Percentiles rank a stretch among this genome's conserved stretches.
These are phyloP conservation scores for Microsporum canis DNA, from an alignment of 2,329 filamentous ascomycete species.

Conservation along the genomic window DNA sequence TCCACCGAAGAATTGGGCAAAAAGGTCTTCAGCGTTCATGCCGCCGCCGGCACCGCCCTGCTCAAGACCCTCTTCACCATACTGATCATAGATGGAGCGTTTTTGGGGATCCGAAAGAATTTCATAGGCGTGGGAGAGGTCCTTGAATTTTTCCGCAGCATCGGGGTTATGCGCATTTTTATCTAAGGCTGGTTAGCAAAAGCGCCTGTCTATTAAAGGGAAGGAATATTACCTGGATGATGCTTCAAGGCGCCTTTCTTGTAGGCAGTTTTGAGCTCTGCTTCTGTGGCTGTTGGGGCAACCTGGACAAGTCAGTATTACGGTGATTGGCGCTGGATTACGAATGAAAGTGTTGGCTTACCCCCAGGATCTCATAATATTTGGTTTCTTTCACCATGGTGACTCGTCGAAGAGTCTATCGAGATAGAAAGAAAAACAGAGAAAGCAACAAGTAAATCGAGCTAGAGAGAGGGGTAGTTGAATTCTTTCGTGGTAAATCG, in stretches of 20 bases:
- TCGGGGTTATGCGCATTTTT: slow-evolving; percentile 93
- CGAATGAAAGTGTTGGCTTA: slow-evolving; percentile 20
- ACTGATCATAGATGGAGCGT: slow-evolving; percentile 86
- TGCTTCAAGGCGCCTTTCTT: slow-evolving; percentile 82
- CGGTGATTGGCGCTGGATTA: neutral
- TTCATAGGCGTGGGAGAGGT: slow-evolving; percentile 91
- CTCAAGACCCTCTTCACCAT: slow-evolving; percentile 92
- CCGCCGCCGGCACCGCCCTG: slow-evolving; percentile 67
- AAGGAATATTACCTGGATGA: slow-evolving; percentile 62
- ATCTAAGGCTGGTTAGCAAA: slow-evolving; percentile 44
- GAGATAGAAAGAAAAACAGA: slow-evolving; percentile 13
- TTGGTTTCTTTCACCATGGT: slow-evolving; percentile 44
- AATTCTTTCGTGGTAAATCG: neutral
- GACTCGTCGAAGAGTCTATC: slow-evolving; percentile 16
- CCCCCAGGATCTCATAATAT: slow-evolving; percentile 39
- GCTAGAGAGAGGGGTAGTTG: neutral
- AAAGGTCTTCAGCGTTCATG: slow-evolving; percentile 93
- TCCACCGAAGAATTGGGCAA: slow-evolving; percentile 86
- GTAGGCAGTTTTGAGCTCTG: slow-evolving; percentile 88
- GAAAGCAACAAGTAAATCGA: slow-evolving; percentile 5
- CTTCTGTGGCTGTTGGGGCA: slow-evolving; percentile 64
- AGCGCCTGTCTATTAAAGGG: neutral
- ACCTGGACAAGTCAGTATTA: slow-evolving; percentile 45
- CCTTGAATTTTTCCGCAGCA: slow-evolving; percentile 97
- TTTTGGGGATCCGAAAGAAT: slow-evolving; percentile 86